Conservation (phyloP, 768 basidiomycete species). For the Lactarius vividus region DNA sequence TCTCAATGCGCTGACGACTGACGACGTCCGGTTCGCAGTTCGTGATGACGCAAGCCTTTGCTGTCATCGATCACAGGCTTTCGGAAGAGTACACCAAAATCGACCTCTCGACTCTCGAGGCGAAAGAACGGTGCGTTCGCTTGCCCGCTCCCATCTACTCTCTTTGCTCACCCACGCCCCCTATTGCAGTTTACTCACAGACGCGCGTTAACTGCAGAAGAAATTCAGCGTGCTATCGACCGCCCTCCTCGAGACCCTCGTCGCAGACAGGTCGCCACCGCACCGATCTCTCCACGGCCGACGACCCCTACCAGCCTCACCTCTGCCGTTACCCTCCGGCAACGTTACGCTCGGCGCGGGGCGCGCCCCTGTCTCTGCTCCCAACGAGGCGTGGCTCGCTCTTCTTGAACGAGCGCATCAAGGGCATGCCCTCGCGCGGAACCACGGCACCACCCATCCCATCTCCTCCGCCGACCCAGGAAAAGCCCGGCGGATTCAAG, state of each 20-base stretch:
- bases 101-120: constrained; percentile 77
- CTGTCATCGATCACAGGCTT: constrained; percentile 89
- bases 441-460: neutral
- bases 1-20: constrained; percentile 1
- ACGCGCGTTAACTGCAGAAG: constrained; percentile 73
- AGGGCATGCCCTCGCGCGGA: constrained; percentile 36
- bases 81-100: constrained; percentile 83
- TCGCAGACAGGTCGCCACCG: constrained; percentile 59
- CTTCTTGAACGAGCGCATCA: constrained; percentile 39
- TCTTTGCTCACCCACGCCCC: constrained; percentile 17
- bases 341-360: constrained; percentile 15
- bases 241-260: constrained; percentile 80
- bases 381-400: constrained; percentile 20
- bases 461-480: neutral
- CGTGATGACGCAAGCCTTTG: constrained; percentile 95
- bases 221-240: constrained; percentile 72
- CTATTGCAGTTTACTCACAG: constrained; percentile 64
- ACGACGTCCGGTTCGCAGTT: constrained; percentile 45
- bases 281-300: neutral
- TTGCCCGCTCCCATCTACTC: constrained; percentile 1
- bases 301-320: constrained; percentile 10
- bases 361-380: neutral
- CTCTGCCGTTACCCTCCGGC: constrained; percentile 19
- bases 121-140: constrained; percentile 72
- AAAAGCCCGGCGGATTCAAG: constrained; percentile 31